Evolutionary conservation across 2,329 filamentous ascomycete species (phyloP).

Genomic region (Botrytis paeoniae): DNA sequence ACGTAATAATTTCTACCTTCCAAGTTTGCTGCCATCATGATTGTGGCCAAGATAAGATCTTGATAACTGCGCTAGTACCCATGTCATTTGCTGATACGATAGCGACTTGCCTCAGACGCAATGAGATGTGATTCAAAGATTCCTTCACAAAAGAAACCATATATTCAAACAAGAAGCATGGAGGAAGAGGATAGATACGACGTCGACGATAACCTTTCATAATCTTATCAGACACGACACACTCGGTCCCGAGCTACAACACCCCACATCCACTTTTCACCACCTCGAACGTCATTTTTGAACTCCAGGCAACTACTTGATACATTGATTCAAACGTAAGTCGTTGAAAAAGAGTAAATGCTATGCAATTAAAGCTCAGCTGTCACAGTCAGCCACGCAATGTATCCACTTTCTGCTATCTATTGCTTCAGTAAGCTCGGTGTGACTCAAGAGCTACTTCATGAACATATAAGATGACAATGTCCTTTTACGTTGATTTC

Average conservation of each 20-base stretch:
- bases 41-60: no score
- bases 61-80: not conserved
- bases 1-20: not conserved
- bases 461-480: not conserved
- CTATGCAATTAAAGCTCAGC: not conserved
- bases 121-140: not conserved
- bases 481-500: not conserved
- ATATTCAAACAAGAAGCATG: no score
- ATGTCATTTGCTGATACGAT: not conserved
- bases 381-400: not conserved
- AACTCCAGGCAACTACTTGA: not conserved
- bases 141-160: not conserved
- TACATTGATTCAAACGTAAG: not conserved
- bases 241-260: not conserved
- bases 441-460: not conserved
- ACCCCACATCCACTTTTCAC: not conserved
- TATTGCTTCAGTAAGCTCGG: not conserved
- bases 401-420: not conserved
- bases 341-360: not conserved
- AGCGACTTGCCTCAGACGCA: not conserved
- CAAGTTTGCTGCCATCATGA: not conserved
- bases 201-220: not conserved
- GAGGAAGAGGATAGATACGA: not conserved
- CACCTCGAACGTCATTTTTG: not conserved
- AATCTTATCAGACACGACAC: not conserved